Evolutionary conservation across 495 filamentous ascomycete species (phyloP), one percentile per base, ranked within the genome.

Genomic region (Trypethelium eluteriae): DNA sequence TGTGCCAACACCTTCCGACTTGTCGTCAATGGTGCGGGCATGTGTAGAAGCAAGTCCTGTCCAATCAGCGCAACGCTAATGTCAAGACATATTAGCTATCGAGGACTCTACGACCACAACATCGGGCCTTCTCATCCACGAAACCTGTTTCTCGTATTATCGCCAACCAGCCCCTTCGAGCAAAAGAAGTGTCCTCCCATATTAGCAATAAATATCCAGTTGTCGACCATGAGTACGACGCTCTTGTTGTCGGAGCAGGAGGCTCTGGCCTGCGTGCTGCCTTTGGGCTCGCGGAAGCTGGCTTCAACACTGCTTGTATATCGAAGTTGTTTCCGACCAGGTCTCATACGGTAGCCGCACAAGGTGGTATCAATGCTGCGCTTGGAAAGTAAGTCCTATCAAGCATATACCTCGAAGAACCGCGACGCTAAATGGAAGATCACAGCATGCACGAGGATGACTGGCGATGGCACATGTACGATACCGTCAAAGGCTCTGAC

Each of bases 391-490:
- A 80, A 85, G 76, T 64, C 12, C n/a, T n/a, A 14, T 1, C 14
- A 1, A 36, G 41, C 36, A 36, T 63, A 34, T 12, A 18, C 5
- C 38, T 44, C 12, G 18, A 10, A 2, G 36, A 38, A n/a, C 9
- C 39, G 3, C 7, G 3, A 11, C 62, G 35, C 63, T 70, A 62
- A 69, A 39, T 7, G 18, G 25, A 59, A 36, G 25, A 35, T 14
- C 5, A 7, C 14, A 59, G 81, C 79, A 89, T 91, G 86, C 88
- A 90, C 77, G 77, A 84, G 76, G 94, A 98, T 78, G 92, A 98
- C 82, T 98, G 93, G 94, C 87, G 92, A 79, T 98, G 93, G 93
- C 94, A 98, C 83, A 96, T 96, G 92, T 98, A 98, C 84, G 94
- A 98, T 79, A 98, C 94, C 49, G 94, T 98, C 70, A 98, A 98